phyloP scores from a whole-genome alignment of 257 asterid species.

The Plantago major region DNA sequence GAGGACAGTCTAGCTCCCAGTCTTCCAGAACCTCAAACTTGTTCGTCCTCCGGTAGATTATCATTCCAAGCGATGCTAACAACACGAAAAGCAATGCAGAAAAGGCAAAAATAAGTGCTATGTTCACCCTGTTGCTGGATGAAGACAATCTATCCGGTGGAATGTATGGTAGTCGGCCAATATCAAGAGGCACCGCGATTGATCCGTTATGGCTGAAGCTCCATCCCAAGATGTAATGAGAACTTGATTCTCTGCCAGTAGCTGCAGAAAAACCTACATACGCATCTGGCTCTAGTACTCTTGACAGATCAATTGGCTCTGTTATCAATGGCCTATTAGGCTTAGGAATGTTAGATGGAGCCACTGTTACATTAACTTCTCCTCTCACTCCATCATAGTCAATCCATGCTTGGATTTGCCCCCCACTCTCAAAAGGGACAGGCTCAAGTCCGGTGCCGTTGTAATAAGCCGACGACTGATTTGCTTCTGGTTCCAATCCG shows the following conservation, averaged over 20 bases:
- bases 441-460: slow-evolving; percentile 15
- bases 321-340: slow-evolving; percentile 41
- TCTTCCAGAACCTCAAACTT: slow-evolving; percentile 51
- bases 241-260: slow-evolving; percentile 50
- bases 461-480: slow-evolving; percentile 25
- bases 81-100: slow-evolving; percentile 35
- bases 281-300: slow-evolving; percentile 27
- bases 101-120: slow-evolving; percentile 34
- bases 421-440: slow-evolving; percentile 22
- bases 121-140: slow-evolving; percentile 22
- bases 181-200: slow-evolving; percentile 31
- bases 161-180: slow-evolving; percentile 32
- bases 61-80: slow-evolving; percentile 18
- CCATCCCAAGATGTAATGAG: slow-evolving; percentile 82
- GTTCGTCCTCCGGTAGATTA: slow-evolving; percentile 24
- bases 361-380: slow-evolving; percentile 42
- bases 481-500: slow-evolving; percentile 3
- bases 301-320: slow-evolving; percentile 8
- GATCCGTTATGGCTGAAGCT: slow-evolving; percentile 53
- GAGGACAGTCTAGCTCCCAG: slow-evolving; percentile 79
- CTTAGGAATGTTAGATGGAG: slow-evolving; percentile 27
- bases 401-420: slow-evolving; percentile 64
- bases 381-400: slow-evolving; percentile 55
- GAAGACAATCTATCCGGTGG: slow-evolving; percentile 24
- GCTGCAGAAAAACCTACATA: slow-evolving; percentile 73